phyloP scores from a whole-genome alignment of 768 basidiomycete species.

The Termitomyces sp. region DNA sequence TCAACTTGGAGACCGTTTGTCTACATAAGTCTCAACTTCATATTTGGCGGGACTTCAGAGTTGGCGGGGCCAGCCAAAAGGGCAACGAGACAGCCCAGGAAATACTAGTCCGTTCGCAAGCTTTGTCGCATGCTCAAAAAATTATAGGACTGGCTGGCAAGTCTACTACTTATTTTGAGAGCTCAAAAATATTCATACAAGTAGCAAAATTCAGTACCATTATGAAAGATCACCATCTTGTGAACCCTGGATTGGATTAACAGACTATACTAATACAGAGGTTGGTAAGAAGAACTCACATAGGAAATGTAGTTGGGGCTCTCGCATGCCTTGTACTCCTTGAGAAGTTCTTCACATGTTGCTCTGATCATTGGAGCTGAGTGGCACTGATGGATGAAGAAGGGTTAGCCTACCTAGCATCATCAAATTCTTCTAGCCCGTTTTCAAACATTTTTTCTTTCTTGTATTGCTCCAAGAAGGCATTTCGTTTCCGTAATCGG shows the following conservation, averaged over 20 bases:
- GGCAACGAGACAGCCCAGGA: too few species aligned
- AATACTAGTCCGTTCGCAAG: too few species aligned
- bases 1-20: too few species aligned
- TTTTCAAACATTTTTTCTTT: conserved; percentile 95
- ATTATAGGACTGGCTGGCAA: too few species aligned
- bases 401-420: conserved; percentile 67
- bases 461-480: conserved; percentile 97
- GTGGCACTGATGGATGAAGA: not conserved
- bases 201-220: too few species aligned
- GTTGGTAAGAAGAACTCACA: conserved; percentile 3
- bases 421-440: conserved; percentile 93
- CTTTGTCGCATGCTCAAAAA: too few species aligned
- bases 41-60: too few species aligned
- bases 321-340: conserved; percentile 96
- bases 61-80: too few species aligned
- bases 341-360: conserved; percentile 81
- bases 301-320: conserved; percentile 92
- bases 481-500: conserved; percentile 78
- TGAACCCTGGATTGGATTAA: conserved; percentile 17
- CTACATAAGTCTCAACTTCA: too few species aligned
- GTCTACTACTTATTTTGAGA: too few species aligned
- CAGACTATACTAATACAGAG: not conserved
- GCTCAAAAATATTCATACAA: too few species aligned
- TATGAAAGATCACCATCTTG: conserved; percentile 20
- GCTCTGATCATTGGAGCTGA: conserved; percentile 43